Evolutionary conservation across 129 eudicot genomes (phyloP).

Genomic region (Gnaphalium uliginosum): DNA sequence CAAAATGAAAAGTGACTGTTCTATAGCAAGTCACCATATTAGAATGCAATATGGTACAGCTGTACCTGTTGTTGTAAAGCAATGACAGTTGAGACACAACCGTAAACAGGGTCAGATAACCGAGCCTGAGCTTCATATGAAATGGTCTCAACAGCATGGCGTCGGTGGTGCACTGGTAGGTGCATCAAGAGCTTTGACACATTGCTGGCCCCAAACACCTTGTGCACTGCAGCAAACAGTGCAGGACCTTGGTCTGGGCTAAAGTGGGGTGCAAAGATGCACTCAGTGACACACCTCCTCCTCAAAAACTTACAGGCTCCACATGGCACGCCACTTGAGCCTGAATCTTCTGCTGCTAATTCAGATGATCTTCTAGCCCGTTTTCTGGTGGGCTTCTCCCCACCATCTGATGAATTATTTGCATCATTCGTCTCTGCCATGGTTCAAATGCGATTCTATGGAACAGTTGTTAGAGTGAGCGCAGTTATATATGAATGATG

Average conservation of each 20-base stretch:
- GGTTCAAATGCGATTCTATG: background rate
- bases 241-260: conserved; percentile 85
- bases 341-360: background rate
- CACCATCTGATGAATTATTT: conserved; percentile 22
- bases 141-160: conserved; percentile 67
- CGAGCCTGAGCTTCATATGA: conserved; percentile 88
- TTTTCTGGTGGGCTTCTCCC: conserved; percentile 34
- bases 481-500: conserved; percentile 35
- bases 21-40: conserved; percentile 1
- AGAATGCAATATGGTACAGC: background rate
- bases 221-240: conserved; percentile 84
- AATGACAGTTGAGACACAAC: conserved; percentile 72
- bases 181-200: conserved; percentile 76
- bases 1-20: background rate
- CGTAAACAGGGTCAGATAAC: conserved; percentile 83
- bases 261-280: conserved; percentile 86
- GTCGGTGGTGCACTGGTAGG: conserved; percentile 55
- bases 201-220: conserved; percentile 93
- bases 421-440: conserved; percentile 49
- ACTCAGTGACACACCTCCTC: conserved; percentile 68
- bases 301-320: conserved; percentile 89
- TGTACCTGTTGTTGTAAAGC: conserved; percentile 75
- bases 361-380: conserved; percentile 22
- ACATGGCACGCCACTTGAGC: conserved; percentile 13
- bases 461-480: background rate